phyloP scores from a whole-genome alignment of 257 asterid species.

The Solanum neorickii region DNA sequence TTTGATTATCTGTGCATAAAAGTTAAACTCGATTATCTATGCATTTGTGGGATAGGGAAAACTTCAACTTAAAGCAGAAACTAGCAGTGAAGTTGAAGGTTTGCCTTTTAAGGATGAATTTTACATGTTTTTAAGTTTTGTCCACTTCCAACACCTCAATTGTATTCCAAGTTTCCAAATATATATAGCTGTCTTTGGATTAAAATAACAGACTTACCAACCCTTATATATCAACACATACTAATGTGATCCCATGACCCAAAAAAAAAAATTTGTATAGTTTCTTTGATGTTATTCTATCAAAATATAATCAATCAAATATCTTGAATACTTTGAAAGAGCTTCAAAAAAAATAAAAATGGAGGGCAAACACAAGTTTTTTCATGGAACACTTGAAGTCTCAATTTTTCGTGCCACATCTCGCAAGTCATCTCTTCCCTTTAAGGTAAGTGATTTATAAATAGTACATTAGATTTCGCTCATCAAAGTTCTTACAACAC shows the following conservation, averaged over 20 bases:
- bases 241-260: not conserved
- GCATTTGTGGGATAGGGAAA: not conserved
- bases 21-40: not conserved
- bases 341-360: constrained; percentile 8
- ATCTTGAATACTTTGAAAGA: not conserved
- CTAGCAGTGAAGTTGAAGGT: constrained; percentile 23
- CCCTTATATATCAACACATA: constrained; percentile 10
- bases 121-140: constrained; percentile 38
- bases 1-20: not conserved
- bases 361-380: constrained; percentile 43
- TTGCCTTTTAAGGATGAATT: constrained; percentile 44
- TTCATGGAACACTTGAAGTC: constrained; percentile 90
- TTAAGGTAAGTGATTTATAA: constrained; percentile 21
- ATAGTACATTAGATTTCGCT: not conserved
- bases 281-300: not conserved
- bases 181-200: constrained; percentile 19
- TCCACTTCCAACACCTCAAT: constrained; percentile 13
- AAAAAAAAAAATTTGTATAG: not conserved
- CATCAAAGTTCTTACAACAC: not conserved
- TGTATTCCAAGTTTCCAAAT: constrained; percentile 21
- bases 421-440: constrained; percentile 30
- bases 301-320: not conserved
- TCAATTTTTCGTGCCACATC: constrained; percentile 65
- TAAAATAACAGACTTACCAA: constrained; percentile 21
- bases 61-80: constrained; percentile 65